phyloP scores from a whole-genome alignment of 768 basidiomycete genomes.

The Rhodotorula kratochvilovae region DNA sequence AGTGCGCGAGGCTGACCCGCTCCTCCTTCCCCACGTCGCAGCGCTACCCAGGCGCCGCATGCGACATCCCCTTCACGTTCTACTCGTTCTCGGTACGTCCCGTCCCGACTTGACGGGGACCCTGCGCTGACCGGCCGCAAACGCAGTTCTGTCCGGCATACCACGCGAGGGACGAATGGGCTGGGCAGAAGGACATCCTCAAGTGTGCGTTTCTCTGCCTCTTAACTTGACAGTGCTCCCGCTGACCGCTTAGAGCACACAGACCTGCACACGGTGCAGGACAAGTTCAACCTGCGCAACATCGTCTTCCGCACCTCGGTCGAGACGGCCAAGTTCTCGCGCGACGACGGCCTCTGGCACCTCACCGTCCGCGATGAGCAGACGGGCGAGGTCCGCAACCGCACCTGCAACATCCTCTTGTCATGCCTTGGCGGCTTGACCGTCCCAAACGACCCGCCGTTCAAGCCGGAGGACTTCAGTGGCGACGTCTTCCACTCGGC shows the following conservation, averaged over 20 bases:
- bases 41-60: conserved; percentile 36
- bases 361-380: conserved; percentile 25
- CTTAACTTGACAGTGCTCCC: too few relatives aligned
- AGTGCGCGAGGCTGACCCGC: background rate
- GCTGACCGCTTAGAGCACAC: background rate
- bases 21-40: background rate
- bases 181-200: conserved; percentile 21
- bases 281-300: conserved; percentile 35
- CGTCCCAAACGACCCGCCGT: conserved; percentile 27
- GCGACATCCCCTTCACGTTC: conserved; percentile 33
- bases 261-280: conserved; percentile 35
- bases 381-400: conserved; percentile 20
- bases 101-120: too few relatives aligned
- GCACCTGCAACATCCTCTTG: conserved; percentile 40
- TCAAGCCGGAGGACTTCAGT: conserved; percentile 32
- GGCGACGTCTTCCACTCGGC: conserved; percentile 41
- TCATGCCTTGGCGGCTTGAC: conserved; percentile 38
- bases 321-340: conserved; percentile 27
- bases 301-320: conserved; percentile 32
- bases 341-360: conserved; percentile 33
- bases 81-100: conserved; percentile 33
- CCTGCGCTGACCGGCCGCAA: background rate
- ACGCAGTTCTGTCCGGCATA: conserved; percentile 21
- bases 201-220: conserved; percentile 7
- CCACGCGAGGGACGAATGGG: conserved; percentile 23